Evolutionary conservation across 352 stramenopile genomes (phyloP).

Genomic region (Globisporangium nagaii): DNA sequence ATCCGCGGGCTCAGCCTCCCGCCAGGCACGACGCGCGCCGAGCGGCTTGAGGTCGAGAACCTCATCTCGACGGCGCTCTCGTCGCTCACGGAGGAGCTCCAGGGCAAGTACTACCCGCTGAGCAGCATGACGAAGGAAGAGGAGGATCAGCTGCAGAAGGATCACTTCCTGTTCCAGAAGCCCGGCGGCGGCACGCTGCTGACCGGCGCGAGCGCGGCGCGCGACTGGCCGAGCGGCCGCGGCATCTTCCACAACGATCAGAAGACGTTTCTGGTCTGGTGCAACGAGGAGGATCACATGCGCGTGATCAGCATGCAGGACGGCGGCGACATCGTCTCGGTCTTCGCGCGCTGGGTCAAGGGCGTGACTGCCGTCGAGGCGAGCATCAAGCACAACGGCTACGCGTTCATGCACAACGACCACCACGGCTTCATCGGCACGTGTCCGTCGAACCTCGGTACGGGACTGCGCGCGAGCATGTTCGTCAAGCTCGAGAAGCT

Average conservation of each 20-base stretch:
- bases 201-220: conserved; percentile 76
- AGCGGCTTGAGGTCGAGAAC: conserved; percentile 80
- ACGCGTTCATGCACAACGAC: conserved; percentile 84
- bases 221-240: conserved; percentile 89
- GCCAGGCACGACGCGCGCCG: conserved; percentile 77
- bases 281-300: conserved; percentile 89
- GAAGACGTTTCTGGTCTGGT: conserved; percentile 88
- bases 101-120: conserved; percentile 86
- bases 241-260: conserved; percentile 91
- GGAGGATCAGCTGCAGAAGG: conserved; percentile 87
- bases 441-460: conserved; percentile 84
- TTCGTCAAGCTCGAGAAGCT: conserved; percentile 84
- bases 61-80: conserved; percentile 77
- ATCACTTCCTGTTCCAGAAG: conserved; percentile 93
- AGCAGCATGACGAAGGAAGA: conserved; percentile 88
- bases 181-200: conserved; percentile 82
- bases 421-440: conserved; percentile 83
- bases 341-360: conserved; percentile 87
- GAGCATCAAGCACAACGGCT: conserved; percentile 78
- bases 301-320: conserved; percentile 87
- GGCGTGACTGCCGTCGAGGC: conserved; percentile 76
- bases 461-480: conserved; percentile 74
- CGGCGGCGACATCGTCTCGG: conserved; percentile 86
- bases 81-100: conserved; percentile 61
- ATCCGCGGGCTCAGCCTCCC: conserved; percentile 87